Base-by-base conservation (phyloP, 345 rosid genomes). In the Hirschfeldia incana region DNA sequence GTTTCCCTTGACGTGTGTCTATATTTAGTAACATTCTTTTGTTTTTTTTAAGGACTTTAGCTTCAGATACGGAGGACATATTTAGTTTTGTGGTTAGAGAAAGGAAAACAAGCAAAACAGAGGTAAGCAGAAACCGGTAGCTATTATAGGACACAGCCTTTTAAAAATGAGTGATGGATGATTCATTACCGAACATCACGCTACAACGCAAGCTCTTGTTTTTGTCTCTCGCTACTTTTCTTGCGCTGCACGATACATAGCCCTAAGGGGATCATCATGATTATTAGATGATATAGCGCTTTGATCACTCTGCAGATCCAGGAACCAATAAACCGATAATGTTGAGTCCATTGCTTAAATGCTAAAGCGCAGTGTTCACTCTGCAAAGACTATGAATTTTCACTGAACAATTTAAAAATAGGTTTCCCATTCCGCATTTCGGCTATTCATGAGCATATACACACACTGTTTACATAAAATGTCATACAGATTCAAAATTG, bases 391-490 rank as follows among this genome's bases (percentile, higher is more conserved):
- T 21, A 37, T 37, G 44, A 37, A 8, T 37, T 15, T 92, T 92
- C 61, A 87, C 84, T 33, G 87, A 86, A 78, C 91, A 82, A 67
- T 37, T 37, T 8, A 37, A 37, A 37, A 8, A 8, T 8, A 37
- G 44, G 49, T 73, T 88, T 91, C 83, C 90, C 84, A 21, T 21
- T 21, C 21, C 21, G 21, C 21, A 21, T 21, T 21, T 21, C 21
- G 0, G 21, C 21, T 5, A 91, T 89, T 83, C 92, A 85, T 69
- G 62, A 72, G 62, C n/a, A 8, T 59, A 16, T 8, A 21, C 65
- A 66, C 17, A 4, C 57, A 76, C 61, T 32, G 30, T 12, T 16
- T 5, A 8, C 29, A 42, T 36, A 33, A 33, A 69, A 63, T 37
- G 34, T 3, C 17, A 58, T 1, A n/a, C 60, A 49, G 1, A 32